Evolutionary conservation across 2,329 filamentous ascomycete genomes (phyloP).

Genomic region (Aspergillus melleus): DNA sequence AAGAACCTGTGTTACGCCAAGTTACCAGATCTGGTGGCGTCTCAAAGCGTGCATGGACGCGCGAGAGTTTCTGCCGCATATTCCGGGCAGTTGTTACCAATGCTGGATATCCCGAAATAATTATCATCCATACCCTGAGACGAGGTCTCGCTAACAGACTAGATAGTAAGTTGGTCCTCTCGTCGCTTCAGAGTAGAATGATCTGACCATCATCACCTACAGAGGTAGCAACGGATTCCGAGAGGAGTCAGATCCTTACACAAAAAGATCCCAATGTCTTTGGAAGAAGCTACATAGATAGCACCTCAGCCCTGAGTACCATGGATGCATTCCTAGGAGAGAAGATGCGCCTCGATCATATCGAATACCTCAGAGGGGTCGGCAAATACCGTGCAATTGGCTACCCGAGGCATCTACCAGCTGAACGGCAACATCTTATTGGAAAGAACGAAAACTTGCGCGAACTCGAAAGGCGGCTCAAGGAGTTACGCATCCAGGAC

Average conservation of each 20-base stretch:
- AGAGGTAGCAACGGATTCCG: constrained; percentile 11
- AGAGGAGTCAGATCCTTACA: constrained; percentile 13
- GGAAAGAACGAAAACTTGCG: constrained; percentile 6
- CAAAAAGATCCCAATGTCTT: constrained; percentile 14
- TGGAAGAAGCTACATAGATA: constrained; percentile 14
- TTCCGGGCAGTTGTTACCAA: constrained; percentile 10
- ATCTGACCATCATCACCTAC: constrained; percentile 5
- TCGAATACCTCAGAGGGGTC: constrained; percentile 11
- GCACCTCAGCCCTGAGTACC: constrained; percentile 11
- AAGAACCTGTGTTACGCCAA: constrained; percentile 9
- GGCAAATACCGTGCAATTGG: constrained; percentile 13
- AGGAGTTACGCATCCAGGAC: neutral
- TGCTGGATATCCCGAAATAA: constrained; percentile 13
- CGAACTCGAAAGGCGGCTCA: constrained; percentile 10
- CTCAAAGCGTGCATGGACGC: constrained; percentile 8
- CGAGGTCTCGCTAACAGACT: constrained; percentile 12
- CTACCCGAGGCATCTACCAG: constrained; percentile 9
- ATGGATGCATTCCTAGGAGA: constrained; percentile 13
- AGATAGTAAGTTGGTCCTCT: constrained; percentile 7
- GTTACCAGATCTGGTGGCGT: constrained; percentile 10
- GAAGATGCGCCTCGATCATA: constrained; percentile 12
- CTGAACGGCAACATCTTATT: constrained; percentile 11
- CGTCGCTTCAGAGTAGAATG: neutral
- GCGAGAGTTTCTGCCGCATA: constrained; percentile 8
- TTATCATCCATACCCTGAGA: constrained; percentile 10